phyloP scores from a whole-genome alignment of 1,139 yeast genomes.

The Pichia terricola region DNA sequence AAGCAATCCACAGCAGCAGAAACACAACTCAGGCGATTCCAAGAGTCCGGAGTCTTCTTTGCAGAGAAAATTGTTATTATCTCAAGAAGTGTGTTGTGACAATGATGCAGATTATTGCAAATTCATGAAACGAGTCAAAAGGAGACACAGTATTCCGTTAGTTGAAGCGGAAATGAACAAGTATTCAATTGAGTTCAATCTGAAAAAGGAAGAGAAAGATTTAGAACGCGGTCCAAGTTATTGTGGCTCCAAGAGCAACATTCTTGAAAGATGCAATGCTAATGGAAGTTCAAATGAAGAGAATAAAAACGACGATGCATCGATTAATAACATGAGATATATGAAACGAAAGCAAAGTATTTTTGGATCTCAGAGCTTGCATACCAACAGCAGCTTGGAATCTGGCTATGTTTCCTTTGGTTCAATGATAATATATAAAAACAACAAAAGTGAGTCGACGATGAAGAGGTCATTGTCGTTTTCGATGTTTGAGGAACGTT shows the following conservation, averaged over 20 bases:
- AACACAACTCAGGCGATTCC: background rate
- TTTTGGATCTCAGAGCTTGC: slow-evolving; percentile 5
- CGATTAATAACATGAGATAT: background rate
- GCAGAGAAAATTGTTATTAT: no score
- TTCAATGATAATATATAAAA: slow-evolving; percentile 1
- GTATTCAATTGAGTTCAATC: slow-evolving; percentile 16
- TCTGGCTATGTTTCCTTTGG: background rate
- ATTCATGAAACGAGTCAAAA: slow-evolving; percentile 19
- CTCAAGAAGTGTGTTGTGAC: no score
- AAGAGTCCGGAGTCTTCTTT: no score
- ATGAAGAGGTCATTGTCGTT: slow-evolving; percentile 20
- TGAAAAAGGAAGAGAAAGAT: slow-evolving; percentile 1
- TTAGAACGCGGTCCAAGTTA: slow-evolving; percentile 6
- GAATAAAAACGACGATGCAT: background rate
- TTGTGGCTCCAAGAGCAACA: background rate
- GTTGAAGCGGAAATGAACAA: slow-evolving; percentile 20
- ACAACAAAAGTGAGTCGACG: background rate
- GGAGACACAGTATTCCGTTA: slow-evolving; percentile 25
- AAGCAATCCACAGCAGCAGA: background rate
- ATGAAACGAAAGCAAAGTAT: slow-evolving; percentile 4
- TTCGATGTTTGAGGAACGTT: slow-evolving; percentile 17
- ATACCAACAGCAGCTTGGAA: slow-evolving; percentile 3
- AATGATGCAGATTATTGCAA: slow-evolving; percentile 7
- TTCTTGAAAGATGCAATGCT: background rate
- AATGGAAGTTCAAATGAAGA: background rate